Evolutionary conservation across 768 basidiomycete species (phyloP).

Genomic region (Clavulina sp.): DNA sequence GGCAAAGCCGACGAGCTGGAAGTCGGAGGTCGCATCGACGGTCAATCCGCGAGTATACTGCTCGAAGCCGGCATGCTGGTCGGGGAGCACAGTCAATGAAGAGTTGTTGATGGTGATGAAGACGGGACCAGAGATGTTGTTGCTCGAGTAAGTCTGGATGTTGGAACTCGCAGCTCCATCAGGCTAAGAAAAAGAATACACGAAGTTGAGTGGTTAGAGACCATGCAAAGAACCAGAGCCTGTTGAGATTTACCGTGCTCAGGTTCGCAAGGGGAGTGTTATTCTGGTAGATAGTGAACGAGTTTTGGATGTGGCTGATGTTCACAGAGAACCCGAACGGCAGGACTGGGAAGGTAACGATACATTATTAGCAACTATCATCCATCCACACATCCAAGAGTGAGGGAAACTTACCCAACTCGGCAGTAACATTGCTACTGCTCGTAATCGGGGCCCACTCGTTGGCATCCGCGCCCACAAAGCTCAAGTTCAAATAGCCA

Average conservation of each 20-base stretch:
- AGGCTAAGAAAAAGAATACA: too few species aligned
- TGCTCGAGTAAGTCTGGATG: neutral
- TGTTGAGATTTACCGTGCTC: too few species aligned
- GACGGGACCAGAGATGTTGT: neutral
- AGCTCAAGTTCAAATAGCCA: neutral
- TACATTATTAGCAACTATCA: neutral
- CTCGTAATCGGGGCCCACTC: neutral
- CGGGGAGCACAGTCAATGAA: neutral
- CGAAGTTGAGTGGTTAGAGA: too few species aligned
- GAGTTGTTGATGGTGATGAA: neutral
- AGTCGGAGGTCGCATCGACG: neutral
- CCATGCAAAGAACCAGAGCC: too few species aligned
- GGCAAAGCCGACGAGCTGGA: neutral
- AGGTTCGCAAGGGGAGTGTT: neutral
- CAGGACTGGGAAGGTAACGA: neutral
- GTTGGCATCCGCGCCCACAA: neutral
- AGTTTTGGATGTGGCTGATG: neutral
- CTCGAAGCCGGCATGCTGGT: neutral
- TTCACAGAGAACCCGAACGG: neutral
- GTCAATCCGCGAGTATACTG: neutral
- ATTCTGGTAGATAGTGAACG: neutral
- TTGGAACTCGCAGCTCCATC: neutral
- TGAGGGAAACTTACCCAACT: neutral
- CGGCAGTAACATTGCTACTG: neutral
- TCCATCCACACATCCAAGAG: neutral